phyloP scores from a whole-genome alignment of 768 basidiomycete genomes.

The Hirschioporus abietinus region DNA sequence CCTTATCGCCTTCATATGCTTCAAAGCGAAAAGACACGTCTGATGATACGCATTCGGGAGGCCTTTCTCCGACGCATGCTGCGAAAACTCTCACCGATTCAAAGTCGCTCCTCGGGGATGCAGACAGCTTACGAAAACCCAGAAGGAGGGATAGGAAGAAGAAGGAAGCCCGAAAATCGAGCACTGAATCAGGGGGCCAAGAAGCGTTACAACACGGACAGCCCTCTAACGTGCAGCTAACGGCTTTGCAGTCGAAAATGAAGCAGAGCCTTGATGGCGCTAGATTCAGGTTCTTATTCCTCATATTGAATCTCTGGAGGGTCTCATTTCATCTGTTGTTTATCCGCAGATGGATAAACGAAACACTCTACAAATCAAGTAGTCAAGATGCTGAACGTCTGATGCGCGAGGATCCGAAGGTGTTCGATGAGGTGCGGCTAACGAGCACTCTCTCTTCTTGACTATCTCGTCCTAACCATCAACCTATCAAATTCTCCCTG shows the following conservation, averaged over 20 bases:
- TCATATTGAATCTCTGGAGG: not conserved
- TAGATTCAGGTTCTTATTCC: slow-evolving; percentile 63
- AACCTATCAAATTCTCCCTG: slow-evolving; percentile 5
- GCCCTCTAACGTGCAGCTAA: slow-evolving; percentile 32
- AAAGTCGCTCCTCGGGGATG: not conserved
- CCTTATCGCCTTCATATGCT: not conserved
- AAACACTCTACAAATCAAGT: slow-evolving; percentile 83
- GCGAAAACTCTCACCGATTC: not conserved
- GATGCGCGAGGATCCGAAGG: slow-evolving; percentile 77
- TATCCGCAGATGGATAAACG: slow-evolving; percentile 74
- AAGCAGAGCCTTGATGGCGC: slow-evolving; percentile 79
- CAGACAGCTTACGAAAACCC: slow-evolving; percentile 4
- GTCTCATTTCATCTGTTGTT: not conserved
- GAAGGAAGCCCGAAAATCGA: slow-evolving; percentile 16
- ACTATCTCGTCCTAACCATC: not conserved
- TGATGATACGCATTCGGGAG: not conserved
- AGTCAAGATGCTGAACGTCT: slow-evolving; percentile 69
- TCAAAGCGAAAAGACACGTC: not conserved
- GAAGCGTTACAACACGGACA: not conserved
- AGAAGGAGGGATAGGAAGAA: slow-evolving; percentile 15
- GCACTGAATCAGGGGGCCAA: not conserved
- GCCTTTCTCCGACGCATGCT: not conserved
- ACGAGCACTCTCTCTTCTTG: not conserved
- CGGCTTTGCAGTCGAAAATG: slow-evolving; percentile 71
- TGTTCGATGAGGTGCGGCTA: slow-evolving; percentile 72